A percentile compares a stretch with the other conserved stretches of the same genome.
Evolutionary conservation across 2,329 filamentous ascomycete species (phyloP).

Genomic region (Botryosphaeria dothidea): DNA sequence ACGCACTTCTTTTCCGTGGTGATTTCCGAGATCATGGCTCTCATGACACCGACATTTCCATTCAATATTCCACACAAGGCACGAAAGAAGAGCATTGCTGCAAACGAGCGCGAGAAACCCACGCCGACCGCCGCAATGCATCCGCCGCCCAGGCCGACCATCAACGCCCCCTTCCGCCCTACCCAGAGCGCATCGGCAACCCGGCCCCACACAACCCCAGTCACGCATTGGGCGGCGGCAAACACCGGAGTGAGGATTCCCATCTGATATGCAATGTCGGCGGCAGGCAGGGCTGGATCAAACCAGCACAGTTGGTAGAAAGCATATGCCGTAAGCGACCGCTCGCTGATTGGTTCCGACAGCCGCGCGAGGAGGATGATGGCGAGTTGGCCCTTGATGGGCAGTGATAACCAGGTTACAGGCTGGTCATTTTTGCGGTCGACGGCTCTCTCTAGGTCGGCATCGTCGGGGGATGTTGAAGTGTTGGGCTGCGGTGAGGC

Average conservation of each 20-base stretch:
- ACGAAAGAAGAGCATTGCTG: constrained; percentile 63
- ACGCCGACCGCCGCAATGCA: constrained; percentile 66
- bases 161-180: constrained; percentile 76
- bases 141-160: constrained; percentile 74
- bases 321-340: constrained; percentile 64
- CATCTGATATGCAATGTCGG: constrained; percentile 72
- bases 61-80: constrained; percentile 67
- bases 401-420: constrained; percentile 71
- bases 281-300: constrained; percentile 56
- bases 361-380: constrained; percentile 77
- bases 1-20: constrained; percentile 66
- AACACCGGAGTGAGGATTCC: constrained; percentile 78
- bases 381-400: constrained; percentile 73
- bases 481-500: background rate
- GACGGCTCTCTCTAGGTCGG: background rate
- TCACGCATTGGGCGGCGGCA: constrained; percentile 78
- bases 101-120: constrained; percentile 66
- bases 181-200: constrained; percentile 61
- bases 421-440: constrained; percentile 40
- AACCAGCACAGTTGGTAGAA: constrained; percentile 89
- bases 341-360: constrained; percentile 80
- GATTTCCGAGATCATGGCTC: constrained; percentile 73
- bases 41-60: constrained; percentile 73
- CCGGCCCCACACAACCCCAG: constrained; percentile 79
- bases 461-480: background rate